Evolutionary conservation across 78 protist species (phyloP).

Genomic region (Cavenderia fasciculata): DNA sequence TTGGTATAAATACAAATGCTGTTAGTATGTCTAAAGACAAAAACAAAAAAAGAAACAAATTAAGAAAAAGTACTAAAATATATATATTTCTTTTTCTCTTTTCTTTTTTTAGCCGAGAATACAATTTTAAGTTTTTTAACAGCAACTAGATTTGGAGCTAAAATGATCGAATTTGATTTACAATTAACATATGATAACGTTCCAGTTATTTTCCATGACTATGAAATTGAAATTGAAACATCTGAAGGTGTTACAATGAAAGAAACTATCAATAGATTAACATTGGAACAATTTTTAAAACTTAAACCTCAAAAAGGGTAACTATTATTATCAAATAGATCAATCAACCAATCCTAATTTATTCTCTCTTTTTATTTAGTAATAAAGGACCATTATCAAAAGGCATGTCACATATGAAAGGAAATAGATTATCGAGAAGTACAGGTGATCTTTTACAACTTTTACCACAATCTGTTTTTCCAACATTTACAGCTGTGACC

Average conservation of each 20-base stretch:
- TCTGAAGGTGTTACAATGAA: conserved; percentile 52
- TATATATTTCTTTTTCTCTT: not conserved
- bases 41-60: not conserved
- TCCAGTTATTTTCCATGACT: conserved; percentile 85
- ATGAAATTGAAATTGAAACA: conserved; percentile 57
- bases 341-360: not conserved
- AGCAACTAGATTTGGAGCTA: conserved; percentile 81
- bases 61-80: not conserved
- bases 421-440: conserved; percentile 43
- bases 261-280: conserved; percentile 53
- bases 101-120: conserved; percentile 66
- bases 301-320: conserved; percentile 20
- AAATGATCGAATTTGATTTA: conserved; percentile 82
- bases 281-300: conserved; percentile 57
- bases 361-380: no score
- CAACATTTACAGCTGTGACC: not conserved
- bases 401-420: conserved; percentile 12
- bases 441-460: conserved; percentile 17
- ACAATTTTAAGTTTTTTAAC: conserved; percentile 79
- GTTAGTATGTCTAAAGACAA: conserved; percentile 1
- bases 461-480: not conserved
- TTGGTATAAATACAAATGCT: conserved; percentile 72
- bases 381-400: not conserved
- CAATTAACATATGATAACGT: conserved; percentile 80
- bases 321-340: not conserved